Percentiles rank a stretch among this genome's conserved stretches.
These are phyloP conservation scores for Mycena indigotica DNA, from an alignment of 768 basidiomycete genomes.

Conservation along the genomic window DNA sequence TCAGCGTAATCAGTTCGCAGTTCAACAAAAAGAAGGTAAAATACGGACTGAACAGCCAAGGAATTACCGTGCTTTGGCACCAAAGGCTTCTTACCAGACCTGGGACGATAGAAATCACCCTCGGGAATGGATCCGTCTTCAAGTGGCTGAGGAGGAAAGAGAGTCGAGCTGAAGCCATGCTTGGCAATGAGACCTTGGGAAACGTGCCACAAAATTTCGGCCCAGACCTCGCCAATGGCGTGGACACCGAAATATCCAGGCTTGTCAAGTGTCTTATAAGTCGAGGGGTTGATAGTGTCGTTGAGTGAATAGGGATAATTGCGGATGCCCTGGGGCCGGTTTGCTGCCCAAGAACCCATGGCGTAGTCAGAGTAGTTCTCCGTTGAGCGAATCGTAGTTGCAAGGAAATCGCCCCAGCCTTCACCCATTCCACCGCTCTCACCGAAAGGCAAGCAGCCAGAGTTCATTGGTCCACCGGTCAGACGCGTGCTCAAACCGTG, in stretches of 20 bases:
- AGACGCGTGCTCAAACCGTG: constrained; percentile 94
- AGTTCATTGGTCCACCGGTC: constrained; percentile 92
- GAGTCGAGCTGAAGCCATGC: constrained; percentile 75
- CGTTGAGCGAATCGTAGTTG: constrained; percentile 82
- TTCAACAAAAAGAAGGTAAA: constrained; percentile 1
- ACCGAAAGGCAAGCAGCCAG: constrained; percentile 93
- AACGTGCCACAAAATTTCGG: constrained; percentile 83
- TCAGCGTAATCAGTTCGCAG: not conserved
- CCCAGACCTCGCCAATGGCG: constrained; percentile 95
- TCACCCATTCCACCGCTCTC: constrained; percentile 98
- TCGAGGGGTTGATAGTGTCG: constrained; percentile 79
- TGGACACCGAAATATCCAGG: constrained; percentile 94
- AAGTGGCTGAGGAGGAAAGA: constrained; percentile 79
- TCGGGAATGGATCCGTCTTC: constrained; percentile 64
- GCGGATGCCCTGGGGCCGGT: constrained; percentile 72
- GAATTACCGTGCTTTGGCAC: constrained; percentile 94
- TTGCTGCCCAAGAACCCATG: constrained; percentile 97
- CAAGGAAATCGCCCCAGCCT: constrained; percentile 94
- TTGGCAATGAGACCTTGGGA: constrained; percentile 73
- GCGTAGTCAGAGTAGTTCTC: constrained; percentile 74
- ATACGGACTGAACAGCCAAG: constrained; percentile 66
- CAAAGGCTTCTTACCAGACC: constrained; percentile 54
- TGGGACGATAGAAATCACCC: constrained; percentile 73
- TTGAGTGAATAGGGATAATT: constrained; percentile 86
- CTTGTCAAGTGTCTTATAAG: constrained; percentile 93